Evolutionary conservation across 2,329 filamentous ascomycete species (phyloP).

Genomic region (Simplicillium sp.): DNA sequence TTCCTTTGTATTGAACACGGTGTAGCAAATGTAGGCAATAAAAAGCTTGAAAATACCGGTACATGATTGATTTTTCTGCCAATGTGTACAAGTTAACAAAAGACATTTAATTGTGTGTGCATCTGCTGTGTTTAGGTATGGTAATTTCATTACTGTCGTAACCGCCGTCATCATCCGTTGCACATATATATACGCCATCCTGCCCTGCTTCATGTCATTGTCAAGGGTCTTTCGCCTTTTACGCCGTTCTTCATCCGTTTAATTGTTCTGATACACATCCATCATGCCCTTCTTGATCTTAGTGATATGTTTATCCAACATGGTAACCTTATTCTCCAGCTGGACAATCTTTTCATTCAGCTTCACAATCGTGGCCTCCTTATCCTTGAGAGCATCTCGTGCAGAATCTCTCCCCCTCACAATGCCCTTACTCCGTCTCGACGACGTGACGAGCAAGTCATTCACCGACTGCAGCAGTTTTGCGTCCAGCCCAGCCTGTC

Average conservation of each 20-base stretch:
- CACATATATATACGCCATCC: too few relatives aligned
- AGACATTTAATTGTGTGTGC: too few relatives aligned
- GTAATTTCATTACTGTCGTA: too few relatives aligned
- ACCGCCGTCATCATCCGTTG: too few relatives aligned
- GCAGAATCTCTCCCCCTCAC: constrained; percentile 56
- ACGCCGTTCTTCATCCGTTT: neutral
- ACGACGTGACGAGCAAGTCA: constrained; percentile 41
- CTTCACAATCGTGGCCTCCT: constrained; percentile 37
- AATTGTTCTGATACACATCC: constrained; percentile 24
- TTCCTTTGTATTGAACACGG: too few relatives aligned
- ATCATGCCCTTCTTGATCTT: constrained; percentile 27
- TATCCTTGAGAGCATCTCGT: constrained; percentile 50
- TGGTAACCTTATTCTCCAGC: constrained; percentile 26
- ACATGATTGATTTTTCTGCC: too few relatives aligned
- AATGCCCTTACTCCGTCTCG: constrained; percentile 50
- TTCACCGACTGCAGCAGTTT: constrained; percentile 27
- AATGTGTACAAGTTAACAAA: too few relatives aligned
- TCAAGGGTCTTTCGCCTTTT: too few relatives aligned
- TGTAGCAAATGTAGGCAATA: too few relatives aligned
- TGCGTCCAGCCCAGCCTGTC: constrained; percentile 26
- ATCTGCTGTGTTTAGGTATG: too few relatives aligned
- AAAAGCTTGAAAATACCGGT: too few relatives aligned
- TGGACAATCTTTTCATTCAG: constrained; percentile 25
- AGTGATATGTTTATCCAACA: constrained; percentile 20
- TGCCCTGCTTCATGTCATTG: too few relatives aligned